A percentile compares a stretch with the other conserved stretches of the same genome.
These are phyloP conservation scores for Phytophthora nicotianae DNA, from an alignment of 352 stramenopile genomes.

Conservation along the genomic window DNA sequence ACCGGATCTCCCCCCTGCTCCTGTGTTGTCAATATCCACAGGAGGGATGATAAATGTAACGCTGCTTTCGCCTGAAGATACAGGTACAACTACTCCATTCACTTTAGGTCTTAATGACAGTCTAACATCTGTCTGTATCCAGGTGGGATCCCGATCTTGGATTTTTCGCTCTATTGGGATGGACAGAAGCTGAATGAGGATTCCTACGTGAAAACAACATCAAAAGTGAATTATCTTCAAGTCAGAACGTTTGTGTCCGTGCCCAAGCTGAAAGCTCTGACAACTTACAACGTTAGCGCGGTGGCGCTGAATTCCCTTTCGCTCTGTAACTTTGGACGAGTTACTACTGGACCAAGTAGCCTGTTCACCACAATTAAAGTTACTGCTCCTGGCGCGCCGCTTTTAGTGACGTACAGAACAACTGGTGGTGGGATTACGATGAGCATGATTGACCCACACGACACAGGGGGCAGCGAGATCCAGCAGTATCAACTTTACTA, in stretches of 20 bases:
- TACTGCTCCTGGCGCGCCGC: conserved; percentile 36
- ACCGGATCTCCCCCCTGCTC: conserved; percentile 36
- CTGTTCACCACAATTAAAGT: conserved; percentile 34
- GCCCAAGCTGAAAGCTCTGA: conserved; percentile 30
- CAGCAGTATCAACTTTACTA: conserved; percentile 49
- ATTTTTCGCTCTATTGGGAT: conserved; percentile 51
- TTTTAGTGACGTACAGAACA: conserved; percentile 22
- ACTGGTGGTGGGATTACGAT: conserved; percentile 62
- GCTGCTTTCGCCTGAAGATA: conserved; percentile 45
- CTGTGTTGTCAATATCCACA: conserved; percentile 39
- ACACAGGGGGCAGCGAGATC: conserved; percentile 52
- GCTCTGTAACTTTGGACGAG: conserved; percentile 47
- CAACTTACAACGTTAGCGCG: conserved; percentile 38
- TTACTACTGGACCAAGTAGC: conserved; percentile 18
- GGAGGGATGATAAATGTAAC: conserved; percentile 48
- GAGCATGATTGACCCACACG: conserved; percentile 46
- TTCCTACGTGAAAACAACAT: conserved; percentile 15
- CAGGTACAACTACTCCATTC: conserved; percentile 27
- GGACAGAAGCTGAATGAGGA: conserved; percentile 26
- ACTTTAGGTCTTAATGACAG: background rate
- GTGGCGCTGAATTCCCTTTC: conserved; percentile 52
- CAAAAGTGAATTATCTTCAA: conserved; percentile 30
- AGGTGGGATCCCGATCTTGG: conserved; percentile 54
- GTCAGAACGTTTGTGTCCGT: conserved; percentile 36
- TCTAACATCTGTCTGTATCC: conserved; percentile 7